phyloP scores from a whole-genome alignment of 2,329 filamentous ascomycete species.

The Chaetomium olivaceum region DNA sequence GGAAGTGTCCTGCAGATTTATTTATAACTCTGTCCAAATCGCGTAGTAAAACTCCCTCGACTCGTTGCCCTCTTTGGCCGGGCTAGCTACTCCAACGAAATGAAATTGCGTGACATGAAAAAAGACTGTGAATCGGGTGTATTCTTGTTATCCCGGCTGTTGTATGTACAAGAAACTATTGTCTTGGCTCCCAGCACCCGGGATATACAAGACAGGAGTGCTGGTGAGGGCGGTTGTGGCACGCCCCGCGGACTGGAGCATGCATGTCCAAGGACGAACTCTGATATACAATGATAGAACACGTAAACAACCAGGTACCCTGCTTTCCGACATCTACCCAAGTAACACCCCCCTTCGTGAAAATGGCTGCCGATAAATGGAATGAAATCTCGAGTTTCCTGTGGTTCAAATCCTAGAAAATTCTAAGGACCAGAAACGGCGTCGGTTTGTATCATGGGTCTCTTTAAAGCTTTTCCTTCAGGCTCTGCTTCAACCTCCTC shows the following conservation, averaged over 20 bases:
- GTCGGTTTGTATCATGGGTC: neutral
- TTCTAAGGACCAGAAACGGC: neutral
- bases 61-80: neutral
- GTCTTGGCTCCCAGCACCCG: neutral
- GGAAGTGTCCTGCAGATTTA: neutral
- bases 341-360: neutral
- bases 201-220: neutral
- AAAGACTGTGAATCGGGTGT: neutral
- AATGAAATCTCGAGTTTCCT: neutral
- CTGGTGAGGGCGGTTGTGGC: neutral
- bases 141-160: neutral
- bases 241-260: neutral
- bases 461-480: slow-evolving; percentile 74
- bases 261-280: neutral
- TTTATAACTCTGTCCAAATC: neutral
- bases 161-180: neutral
- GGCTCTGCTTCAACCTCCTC: slow-evolving; percentile 76
- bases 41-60: neutral
- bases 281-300: neutral
- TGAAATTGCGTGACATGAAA: neutral
- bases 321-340: neutral
- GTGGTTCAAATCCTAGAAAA: neutral
- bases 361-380: neutral
- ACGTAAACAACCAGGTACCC: neutral
- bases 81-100: neutral